Conservation (phyloP, 1,284 basidiomycete species). For the Cryptococcus sp. region DNA sequence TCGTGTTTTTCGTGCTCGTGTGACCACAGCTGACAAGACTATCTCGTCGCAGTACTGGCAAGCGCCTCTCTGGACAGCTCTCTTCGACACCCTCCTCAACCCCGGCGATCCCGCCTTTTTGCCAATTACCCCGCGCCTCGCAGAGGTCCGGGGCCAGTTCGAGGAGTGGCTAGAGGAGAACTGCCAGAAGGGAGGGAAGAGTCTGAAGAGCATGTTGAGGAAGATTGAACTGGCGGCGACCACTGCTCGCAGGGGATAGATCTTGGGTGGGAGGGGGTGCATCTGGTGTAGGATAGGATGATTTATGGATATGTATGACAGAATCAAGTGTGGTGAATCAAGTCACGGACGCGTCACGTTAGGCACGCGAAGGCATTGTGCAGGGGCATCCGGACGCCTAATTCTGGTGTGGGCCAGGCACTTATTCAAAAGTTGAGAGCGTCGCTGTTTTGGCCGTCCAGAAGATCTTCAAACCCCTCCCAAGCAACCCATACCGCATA, state of each 20-base stretch:
- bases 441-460: too few relatives aligned
- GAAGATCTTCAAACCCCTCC: too few relatives aligned
- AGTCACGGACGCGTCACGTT: too few relatives aligned
- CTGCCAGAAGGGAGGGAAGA: constrained; percentile 81
- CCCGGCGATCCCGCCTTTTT: constrained; percentile 60
- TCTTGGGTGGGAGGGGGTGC: background rate
- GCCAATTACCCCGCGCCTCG: constrained; percentile 69
- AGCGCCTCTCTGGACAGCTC: constrained; percentile 71
- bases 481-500: too few relatives aligned
- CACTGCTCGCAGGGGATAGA: constrained; percentile 14
- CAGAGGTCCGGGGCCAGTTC: constrained; percentile 68
- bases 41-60: constrained; percentile 74
- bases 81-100: constrained; percentile 88
- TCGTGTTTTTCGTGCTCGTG: background rate
- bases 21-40: background rate
- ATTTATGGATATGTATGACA: background rate
- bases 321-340: too few relatives aligned
- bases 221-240: constrained; percentile 42
- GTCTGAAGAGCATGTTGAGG: constrained; percentile 70
- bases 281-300: background rate
- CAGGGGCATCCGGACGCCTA: too few relatives aligned
- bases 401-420: too few relatives aligned
- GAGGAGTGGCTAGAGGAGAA: constrained; percentile 73
- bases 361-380: too few relatives aligned
- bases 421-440: too few relatives aligned